phyloP scores from a whole-genome alignment of 2,329 filamentous ascomycete species.

The Parascedosporium putredinis region DNA sequence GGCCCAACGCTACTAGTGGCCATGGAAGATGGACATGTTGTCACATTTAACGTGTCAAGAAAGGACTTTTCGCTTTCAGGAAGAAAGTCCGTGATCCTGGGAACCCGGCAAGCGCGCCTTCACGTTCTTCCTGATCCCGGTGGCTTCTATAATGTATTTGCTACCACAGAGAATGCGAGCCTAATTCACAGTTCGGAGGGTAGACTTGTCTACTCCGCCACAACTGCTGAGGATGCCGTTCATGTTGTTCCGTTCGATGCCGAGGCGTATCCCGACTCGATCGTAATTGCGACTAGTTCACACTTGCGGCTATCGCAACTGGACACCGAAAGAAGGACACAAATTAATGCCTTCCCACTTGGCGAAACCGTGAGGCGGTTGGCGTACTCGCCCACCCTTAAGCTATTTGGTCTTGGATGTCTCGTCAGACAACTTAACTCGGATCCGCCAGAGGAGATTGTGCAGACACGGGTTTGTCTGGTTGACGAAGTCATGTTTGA shows the following conservation, averaged over 20 bases:
- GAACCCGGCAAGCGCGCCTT: slow-evolving; percentile 74
- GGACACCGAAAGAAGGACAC: slow-evolving; percentile 76
- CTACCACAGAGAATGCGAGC: slow-evolving; percentile 87
- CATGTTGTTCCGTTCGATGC: slow-evolving; percentile 76
- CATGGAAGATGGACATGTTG: slow-evolving; percentile 84
- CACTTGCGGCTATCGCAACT: slow-evolving; percentile 72
- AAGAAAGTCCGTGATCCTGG: slow-evolving; percentile 73
- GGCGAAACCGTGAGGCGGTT: slow-evolving; percentile 77
- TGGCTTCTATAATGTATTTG: slow-evolving; percentile 71
- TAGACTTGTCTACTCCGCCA: slow-evolving; percentile 82
- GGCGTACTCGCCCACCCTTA: slow-evolving; percentile 69
- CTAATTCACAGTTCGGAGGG: slow-evolving; percentile 86
- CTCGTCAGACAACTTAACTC: slow-evolving; percentile 62
- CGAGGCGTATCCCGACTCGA: slow-evolving; percentile 67
- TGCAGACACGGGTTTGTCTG: slow-evolving; percentile 73
- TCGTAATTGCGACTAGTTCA: slow-evolving; percentile 67
- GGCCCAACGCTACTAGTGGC: slow-evolving; percentile 75
- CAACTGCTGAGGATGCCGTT: slow-evolving; percentile 78
- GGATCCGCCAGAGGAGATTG: slow-evolving; percentile 53
- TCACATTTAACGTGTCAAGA: slow-evolving; percentile 66
- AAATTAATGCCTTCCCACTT: slow-evolving; percentile 71
- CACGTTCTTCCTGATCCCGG: slow-evolving; percentile 62
- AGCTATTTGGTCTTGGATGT: slow-evolving; percentile 78
- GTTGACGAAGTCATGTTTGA: slow-evolving; percentile 87
- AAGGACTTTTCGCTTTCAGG: slow-evolving; percentile 53